phyloP scores from a whole-genome alignment of 1,284 basidiomycete genomes.

The Ustilago nuda region DNA sequence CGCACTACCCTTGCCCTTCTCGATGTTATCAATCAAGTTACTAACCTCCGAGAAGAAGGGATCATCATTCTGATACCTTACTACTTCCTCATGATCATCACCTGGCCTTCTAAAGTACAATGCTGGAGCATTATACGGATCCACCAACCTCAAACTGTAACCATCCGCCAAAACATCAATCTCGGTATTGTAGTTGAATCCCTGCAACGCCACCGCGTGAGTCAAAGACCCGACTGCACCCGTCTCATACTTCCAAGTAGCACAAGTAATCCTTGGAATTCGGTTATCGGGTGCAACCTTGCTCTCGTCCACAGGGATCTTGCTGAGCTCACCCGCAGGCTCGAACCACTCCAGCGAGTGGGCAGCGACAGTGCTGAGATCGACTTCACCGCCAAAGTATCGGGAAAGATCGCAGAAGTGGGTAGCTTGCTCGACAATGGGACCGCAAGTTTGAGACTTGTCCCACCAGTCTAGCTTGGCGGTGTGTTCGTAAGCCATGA shows the following conservation, averaged over 20 bases:
- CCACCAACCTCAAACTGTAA: constrained; percentile 65
- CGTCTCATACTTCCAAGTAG: constrained; percentile 67
- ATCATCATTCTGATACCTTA: constrained; percentile 68
- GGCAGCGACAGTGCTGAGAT: constrained; percentile 80
- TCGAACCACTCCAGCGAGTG: constrained; percentile 68
- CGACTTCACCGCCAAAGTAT: constrained; percentile 98
- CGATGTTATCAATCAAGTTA: constrained; percentile 67
- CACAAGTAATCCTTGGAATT: constrained; percentile 67
- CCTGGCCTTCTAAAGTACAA: constrained; percentile 68
- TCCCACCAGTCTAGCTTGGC: constrained; percentile 96
- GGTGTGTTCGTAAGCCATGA: constrained; percentile 81
- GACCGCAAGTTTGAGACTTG: constrained; percentile 89
- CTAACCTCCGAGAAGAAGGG: constrained; percentile 69
- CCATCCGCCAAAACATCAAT: constrained; percentile 67
- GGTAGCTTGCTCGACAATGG: constrained; percentile 95
- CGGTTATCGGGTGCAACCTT: constrained; percentile 73
- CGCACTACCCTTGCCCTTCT: constrained; percentile 55
- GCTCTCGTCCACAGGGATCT: constrained; percentile 82
- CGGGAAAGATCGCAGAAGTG: constrained; percentile 82
- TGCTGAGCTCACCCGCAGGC: constrained; percentile 82
- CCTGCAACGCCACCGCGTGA: constrained; percentile 68
- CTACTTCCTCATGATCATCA: constrained; percentile 68
- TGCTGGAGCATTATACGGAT: constrained; percentile 68
- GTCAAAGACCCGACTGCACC: constrained; percentile 68
- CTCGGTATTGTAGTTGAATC: constrained; percentile 68